Conservation (phyloP, 2,329 filamentous ascomycete species). For the Ceratocystis albifundus region DNA sequence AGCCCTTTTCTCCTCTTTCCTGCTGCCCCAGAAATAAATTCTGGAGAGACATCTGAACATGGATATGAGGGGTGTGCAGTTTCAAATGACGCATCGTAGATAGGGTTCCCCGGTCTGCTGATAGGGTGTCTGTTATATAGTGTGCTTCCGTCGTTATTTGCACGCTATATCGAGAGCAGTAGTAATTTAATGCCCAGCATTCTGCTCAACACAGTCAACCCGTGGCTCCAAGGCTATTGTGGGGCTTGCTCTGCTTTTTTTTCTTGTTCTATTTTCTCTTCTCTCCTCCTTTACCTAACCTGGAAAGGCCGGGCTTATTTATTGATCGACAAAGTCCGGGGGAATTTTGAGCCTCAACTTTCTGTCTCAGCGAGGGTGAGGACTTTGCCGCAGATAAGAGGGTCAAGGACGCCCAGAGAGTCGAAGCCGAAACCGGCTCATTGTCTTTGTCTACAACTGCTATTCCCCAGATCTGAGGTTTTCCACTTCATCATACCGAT, state of each 20-base stretch:
- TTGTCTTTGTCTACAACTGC: too few relatives aligned
- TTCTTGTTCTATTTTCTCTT: not conserved
- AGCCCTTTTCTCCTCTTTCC: constrained; percentile 19
- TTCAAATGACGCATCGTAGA: constrained; percentile 7
- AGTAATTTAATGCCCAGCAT: too few relatives aligned
- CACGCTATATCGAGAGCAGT: not conserved
- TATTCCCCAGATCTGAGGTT: not conserved
- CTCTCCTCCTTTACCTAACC: not conserved
- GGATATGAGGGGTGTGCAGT: not conserved
- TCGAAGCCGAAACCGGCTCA: too few relatives aligned
- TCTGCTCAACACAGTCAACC: not conserved
- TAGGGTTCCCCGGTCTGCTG: not conserved
- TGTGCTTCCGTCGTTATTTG: not conserved
- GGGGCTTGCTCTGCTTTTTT: not conserved
- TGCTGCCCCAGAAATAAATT: constrained; percentile 11
- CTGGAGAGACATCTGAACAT: not conserved
- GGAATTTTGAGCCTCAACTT: constrained; percentile 22
- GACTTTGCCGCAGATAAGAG: not conserved
- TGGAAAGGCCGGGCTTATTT: not conserved
- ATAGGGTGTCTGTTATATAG: not conserved
- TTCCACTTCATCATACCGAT: not conserved
- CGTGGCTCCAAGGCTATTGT: not conserved
- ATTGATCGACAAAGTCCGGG: constrained; percentile 20
- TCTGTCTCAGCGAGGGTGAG: not conserved
- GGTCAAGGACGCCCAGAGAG: not conserved